Conservation (phyloP, 768 basidiomycete species). For the Xanthoconium purpureum region DNA sequence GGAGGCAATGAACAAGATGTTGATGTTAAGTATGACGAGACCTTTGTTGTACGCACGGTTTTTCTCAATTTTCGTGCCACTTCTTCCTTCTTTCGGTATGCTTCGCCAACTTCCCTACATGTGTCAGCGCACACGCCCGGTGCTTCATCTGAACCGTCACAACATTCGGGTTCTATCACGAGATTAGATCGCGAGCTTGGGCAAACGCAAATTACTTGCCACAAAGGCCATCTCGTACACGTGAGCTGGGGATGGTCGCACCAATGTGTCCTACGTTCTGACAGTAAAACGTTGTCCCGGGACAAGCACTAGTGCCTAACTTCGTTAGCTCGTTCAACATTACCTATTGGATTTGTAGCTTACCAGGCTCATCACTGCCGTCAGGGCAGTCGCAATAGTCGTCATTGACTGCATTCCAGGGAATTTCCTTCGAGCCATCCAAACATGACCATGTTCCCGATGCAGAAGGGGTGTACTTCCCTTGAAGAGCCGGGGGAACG, state of each 20-base stretch:
- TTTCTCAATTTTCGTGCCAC: constrained; percentile 76
- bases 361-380: constrained; percentile 95
- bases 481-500: constrained; percentile 50
- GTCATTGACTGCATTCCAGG: constrained; percentile 83
- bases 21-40: not conserved
- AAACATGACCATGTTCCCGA: constrained; percentile 74
- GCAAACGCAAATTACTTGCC: constrained; percentile 48
- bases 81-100: constrained; percentile 61
- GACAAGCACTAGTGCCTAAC: constrained; percentile 82
- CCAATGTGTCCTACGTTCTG: constrained; percentile 87
- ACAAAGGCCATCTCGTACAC: constrained; percentile 92
- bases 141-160: constrained; percentile 93
- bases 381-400: constrained; percentile 94
- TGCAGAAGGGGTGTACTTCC: constrained; percentile 52
- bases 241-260: constrained; percentile 67
- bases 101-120: constrained; percentile 75
- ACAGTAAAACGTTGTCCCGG: constrained; percentile 76
- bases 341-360: constrained; percentile 3
- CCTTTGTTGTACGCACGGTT: constrained; percentile 51
- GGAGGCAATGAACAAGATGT: not conserved
- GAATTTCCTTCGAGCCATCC: constrained; percentile 74
- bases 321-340: constrained; percentile 8
- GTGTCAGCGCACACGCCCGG: constrained; percentile 74
- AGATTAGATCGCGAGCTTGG: constrained; percentile 12
- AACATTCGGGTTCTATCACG: constrained; percentile 78